Base-by-base conservation (phyloP, 805 yeast species). In the Ogataea ganodermae region DNA sequence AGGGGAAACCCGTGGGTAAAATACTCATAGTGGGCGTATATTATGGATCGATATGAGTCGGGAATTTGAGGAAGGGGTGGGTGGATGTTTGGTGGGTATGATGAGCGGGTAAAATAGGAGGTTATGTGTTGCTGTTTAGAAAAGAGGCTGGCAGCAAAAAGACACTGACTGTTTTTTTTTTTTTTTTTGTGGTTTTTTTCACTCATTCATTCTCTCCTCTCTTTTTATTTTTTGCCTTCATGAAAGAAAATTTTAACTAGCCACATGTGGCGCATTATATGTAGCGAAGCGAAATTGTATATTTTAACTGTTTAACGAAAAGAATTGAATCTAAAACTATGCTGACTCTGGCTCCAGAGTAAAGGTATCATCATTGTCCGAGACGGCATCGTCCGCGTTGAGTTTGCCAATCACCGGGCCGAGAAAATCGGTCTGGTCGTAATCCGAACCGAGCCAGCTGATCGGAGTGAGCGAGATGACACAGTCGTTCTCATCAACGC, bases 371-470 rank as follows among this genome's bases (percentile, higher is more conserved):
- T 38, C 42, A 17, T 26, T 12, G 4, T 16, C 41, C 3, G 4
- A 2, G 16, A 17, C 7, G 14, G 16, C 31, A 13, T 33, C 41
- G 4, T 32, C 51, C n/a, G 32, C 48, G 31, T 56, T 56, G 41
- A 57, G 43, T 2, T 28, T 14, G 1, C 26, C 22, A 20, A 57
- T 21, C 3, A 52, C 47, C 2, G 42, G 44, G 8, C 39, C 28
- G 17, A 57, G 48, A 32, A 55, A 50, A 7, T 52, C 51, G 7
- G 12, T 20, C 9, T 46, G 39, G 18, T 47, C 52, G 31, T 36
- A 54, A 35, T 58, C 60, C 18, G 37, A 39, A 9, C 62, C 60
- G 17, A 39, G 42, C 60, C 59, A 58, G 45, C 39, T 55, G 33
- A 55, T 33, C 2, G 60, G 59, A 13, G 62, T 58, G 6, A 57